These are phyloP conservation scores for Rutstroemia sp. DNA, from an alignment of 2,329 filamentous ascomycete species.

Conservation along the genomic window DNA sequence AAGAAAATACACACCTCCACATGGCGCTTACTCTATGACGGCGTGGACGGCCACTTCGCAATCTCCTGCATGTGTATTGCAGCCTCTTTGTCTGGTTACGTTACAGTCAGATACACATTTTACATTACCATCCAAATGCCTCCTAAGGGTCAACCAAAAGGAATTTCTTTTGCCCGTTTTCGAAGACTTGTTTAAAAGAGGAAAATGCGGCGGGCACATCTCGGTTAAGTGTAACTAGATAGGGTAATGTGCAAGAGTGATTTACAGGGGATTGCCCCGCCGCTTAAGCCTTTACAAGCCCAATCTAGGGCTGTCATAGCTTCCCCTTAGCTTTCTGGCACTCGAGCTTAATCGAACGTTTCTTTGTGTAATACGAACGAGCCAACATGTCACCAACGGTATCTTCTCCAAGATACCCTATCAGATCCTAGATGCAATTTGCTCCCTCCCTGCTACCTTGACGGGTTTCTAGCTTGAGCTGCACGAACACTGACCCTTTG, in stretches of 20 bases:
- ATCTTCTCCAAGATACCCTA: not conserved
- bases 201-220: not conserved
- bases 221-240: not conserved
- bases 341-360: not conserved
- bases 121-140: not conserved
- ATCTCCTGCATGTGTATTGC: no score
- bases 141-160: not conserved
- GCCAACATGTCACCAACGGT: not conserved
- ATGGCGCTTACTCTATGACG: no score
- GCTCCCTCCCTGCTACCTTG: no score
- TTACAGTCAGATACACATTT: not conserved
- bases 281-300: constrained; percentile 4
- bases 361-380: not conserved
- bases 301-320: not conserved
- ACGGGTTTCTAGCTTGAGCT: no score
- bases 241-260: not conserved
- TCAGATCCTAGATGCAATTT: no score
- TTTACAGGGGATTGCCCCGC: not conserved
- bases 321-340: not conserved
- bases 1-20: no score
- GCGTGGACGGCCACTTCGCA: no score
- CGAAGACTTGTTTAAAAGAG: not conserved
- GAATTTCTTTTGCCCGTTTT: not conserved
- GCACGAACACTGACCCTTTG: not conserved
- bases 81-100: no score